Conservation (phyloP, 768 basidiomycete species). For the Tulasnella sp. region DNA sequence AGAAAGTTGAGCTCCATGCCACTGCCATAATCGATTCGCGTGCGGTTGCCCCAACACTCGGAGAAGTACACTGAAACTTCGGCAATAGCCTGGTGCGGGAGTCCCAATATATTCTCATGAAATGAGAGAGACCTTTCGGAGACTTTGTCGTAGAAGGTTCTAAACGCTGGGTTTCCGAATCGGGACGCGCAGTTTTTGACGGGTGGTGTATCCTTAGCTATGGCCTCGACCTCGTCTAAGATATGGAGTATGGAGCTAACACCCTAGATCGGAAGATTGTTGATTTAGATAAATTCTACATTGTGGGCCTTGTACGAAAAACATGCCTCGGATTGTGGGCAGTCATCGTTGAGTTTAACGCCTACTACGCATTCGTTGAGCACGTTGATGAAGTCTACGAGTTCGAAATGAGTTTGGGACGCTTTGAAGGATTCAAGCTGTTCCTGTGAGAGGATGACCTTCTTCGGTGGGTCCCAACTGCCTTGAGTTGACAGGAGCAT, state of each 20-base stretch:
- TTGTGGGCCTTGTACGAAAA: neutral
- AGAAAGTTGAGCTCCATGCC: constrained; percentile 98
- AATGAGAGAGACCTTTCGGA: constrained; percentile 44
- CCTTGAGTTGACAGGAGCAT: too few relatives aligned
- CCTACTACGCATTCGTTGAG: constrained; percentile 69
- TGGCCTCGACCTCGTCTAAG: constrained; percentile 52
- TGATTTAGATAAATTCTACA: neutral
- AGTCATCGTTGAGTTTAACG: constrained; percentile 59
- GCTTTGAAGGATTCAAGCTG: constrained; percentile 76
- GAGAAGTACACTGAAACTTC: constrained; percentile 75
- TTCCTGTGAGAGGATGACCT: constrained; percentile 60
- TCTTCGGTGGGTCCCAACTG: constrained; percentile 49
- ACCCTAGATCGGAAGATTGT: constrained; percentile 35
- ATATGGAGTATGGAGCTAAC: constrained; percentile 49
- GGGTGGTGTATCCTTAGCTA: constrained; percentile 64
- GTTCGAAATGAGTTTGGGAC: constrained; percentile 54
- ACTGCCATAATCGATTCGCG: constrained; percentile 96
- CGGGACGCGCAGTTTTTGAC: constrained; percentile 83
- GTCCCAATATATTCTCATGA: constrained; percentile 45
- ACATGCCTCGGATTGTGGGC: constrained; percentile 49
- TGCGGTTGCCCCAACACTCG: constrained; percentile 84
- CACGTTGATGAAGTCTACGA: constrained; percentile 58
- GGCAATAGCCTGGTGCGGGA: constrained; percentile 45
- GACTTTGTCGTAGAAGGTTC: constrained; percentile 79
- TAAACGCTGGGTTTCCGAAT: constrained; percentile 96